Evolutionary conservation across 2,329 filamentous ascomycete genomes (phyloP), one percentile per base, ranked within the genome.

Genomic region (Amauroascus verrucosus): DNA sequence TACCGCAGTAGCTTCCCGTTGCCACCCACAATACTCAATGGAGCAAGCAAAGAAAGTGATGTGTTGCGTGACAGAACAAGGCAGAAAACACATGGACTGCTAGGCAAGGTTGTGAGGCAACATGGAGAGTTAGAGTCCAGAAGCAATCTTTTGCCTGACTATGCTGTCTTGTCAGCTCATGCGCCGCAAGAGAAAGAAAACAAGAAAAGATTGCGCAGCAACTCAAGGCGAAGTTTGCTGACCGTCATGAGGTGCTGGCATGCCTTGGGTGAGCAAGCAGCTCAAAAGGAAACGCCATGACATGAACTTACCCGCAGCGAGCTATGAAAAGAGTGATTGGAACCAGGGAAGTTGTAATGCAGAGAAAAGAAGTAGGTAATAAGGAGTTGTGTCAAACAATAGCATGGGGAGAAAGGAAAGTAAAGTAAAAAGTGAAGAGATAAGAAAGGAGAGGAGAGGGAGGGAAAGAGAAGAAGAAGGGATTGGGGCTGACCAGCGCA

Each of bases 351-450:
- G 14, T 35, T 6, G 24, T 20, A 3, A 26, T 5, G 33, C 26
- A 40, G 11, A 33, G 28, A 51, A 45, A 7, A 35, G 30, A 13
- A 37, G 30, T 30, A 14, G 41, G 16, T 41, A 43, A 35, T 7
- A 46, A 38, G 16, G 22, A 7, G 14, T 45, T 46, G 41, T 38
- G 50, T 52, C 50, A 52, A 52, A 52, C 50, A 52, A 53, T 11
- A 41, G 43, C 33, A 41, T 3, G 11, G 28, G 43, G 8, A 16
- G 45, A 48, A 53, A 53, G 51, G 44, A 53, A 43, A 43, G 51
- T 43, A 37, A 6, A 52, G 35, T 41, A 48, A 53, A 28, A 30
- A 30, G 26, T 30, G 26, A 30, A 55, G 28, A 38, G 58, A 62
- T 51, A 45, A 35, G 54, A 41, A 50, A 32, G 40, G 32, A 33